Evolutionary conservation across 2,329 filamentous ascomycete genomes (phyloP).

Genomic region (Talaromyces sp.): DNA sequence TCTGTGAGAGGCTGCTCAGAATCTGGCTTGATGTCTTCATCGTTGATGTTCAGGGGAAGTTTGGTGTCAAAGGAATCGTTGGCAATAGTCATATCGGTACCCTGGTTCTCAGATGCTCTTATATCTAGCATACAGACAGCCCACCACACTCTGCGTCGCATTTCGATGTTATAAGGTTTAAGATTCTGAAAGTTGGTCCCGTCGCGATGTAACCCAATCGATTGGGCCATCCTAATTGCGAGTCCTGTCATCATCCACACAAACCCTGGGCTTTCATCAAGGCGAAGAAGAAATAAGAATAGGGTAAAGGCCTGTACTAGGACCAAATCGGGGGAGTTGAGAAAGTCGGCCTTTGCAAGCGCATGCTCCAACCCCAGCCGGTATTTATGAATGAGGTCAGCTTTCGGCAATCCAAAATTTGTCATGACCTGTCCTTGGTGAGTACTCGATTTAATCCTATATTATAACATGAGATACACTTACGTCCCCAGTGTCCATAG

Average conservation of each 20-base stretch:
- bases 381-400: background rate
- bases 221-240: constrained; percentile 50
- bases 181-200: constrained; percentile 44
- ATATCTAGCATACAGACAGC: constrained; percentile 50
- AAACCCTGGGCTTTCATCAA: constrained; percentile 39
- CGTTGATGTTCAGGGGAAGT: constrained; percentile 47
- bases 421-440: background rate
- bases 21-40: constrained; percentile 44
- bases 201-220: constrained; percentile 54
- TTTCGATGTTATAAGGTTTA: constrained; percentile 47
- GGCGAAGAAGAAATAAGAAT: constrained; percentile 53
- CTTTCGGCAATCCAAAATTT: background rate
- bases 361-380: background rate
- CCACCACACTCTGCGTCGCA: constrained; percentile 37
- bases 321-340: constrained; percentile 51
- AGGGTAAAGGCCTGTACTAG: constrained; percentile 54
- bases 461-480: background rate
- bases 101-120: constrained; percentile 59
- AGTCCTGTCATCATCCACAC: constrained; percentile 52
- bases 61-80: constrained; percentile 58
- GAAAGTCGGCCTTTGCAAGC: constrained; percentile 33
- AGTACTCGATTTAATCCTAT: background rate
- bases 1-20: constrained; percentile 46
- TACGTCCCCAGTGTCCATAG: constrained; percentile 56
- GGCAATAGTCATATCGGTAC: constrained; percentile 57